Percentiles rank a stretch among this genome's conserved stretches.
Evolutionary conservation across 208 protist species (phyloP).

Genomic region (Porcisia hertigi): DNA sequence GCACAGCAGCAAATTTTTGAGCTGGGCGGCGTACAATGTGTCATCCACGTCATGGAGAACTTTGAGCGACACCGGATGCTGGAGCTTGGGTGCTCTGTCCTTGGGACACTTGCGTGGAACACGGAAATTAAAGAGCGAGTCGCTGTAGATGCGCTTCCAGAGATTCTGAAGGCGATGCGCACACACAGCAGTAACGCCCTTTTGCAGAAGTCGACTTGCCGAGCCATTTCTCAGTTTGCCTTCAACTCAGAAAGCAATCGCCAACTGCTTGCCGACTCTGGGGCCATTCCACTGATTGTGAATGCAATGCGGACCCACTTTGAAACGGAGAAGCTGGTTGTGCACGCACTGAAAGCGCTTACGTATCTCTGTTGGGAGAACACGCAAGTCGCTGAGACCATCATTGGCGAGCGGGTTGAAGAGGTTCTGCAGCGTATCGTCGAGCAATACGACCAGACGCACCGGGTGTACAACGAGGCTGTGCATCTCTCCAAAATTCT

Average conservation of each 20-base stretch:
- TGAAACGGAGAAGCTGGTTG: constrained; percentile 85
- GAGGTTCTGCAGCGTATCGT: constrained; percentile 79
- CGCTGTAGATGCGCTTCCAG: constrained; percentile 77
- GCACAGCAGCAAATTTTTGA: constrained; percentile 92
- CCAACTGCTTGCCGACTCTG: constrained; percentile 76
- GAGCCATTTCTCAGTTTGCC: constrained; percentile 92
- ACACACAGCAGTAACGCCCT: constrained; percentile 74
- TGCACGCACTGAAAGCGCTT: constrained; percentile 91
- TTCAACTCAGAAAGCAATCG: constrained; percentile 93
- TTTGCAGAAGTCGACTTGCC: constrained; percentile 91
- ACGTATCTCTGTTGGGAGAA: constrained; percentile 94
- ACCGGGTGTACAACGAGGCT: constrained; percentile 83
- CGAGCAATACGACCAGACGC: constrained; percentile 59
- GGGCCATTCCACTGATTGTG: constrained; percentile 88
- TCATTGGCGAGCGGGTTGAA: constrained; percentile 79
- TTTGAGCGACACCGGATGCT: constrained; percentile 90
- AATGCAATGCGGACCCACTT: constrained; percentile 82
- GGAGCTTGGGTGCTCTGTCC: constrained; percentile 90
- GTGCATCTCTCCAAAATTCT: constrained; percentile 91
- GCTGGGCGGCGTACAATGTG: constrained; percentile 80
- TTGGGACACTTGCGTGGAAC: constrained; percentile 93
- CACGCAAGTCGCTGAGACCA: constrained; percentile 80
- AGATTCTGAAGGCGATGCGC: constrained; percentile 88
- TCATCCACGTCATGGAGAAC: constrained; percentile 88
- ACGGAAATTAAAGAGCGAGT: constrained; percentile 89